phyloP scores from a whole-genome alignment of 768 basidiomycete genomes.

The Russula foetens region DNA sequence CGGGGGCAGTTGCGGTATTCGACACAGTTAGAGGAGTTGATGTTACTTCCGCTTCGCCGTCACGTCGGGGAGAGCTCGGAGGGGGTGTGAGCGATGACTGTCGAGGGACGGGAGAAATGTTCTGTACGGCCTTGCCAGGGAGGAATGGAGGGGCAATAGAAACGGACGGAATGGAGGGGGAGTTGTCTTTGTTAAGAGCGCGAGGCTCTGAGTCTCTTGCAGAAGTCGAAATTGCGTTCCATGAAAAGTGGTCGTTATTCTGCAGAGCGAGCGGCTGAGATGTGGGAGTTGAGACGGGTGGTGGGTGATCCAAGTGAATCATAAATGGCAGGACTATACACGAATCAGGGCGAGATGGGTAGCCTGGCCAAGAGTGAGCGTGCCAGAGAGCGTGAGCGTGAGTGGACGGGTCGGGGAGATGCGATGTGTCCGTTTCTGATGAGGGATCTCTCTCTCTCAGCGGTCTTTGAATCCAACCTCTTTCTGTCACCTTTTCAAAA shows the following conservation, averaged over 20 bases:
- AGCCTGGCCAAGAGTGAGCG: neutral
- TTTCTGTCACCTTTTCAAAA: neutral
- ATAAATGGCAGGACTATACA: constrained; percentile 19
- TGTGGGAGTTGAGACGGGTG: constrained; percentile 22
- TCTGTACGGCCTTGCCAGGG: constrained; percentile 2
- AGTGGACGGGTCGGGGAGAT: neutral
- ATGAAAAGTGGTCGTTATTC: constrained; percentile 17
- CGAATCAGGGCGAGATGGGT: neutral
- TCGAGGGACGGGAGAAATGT: constrained; percentile 9
- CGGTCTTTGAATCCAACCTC: neutral
- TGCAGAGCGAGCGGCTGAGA: constrained; percentile 16
- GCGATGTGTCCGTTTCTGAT: neutral
- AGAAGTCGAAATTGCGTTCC: constrained; percentile 3
- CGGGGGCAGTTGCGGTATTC: neutral
- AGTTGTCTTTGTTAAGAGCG: constrained; percentile 10
- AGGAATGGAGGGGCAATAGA: constrained; percentile 4
- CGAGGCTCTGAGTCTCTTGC: constrained; percentile 14
- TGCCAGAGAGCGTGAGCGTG: neutral
- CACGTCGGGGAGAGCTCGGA: constrained; percentile 15
- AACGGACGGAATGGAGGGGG: constrained; percentile 5
- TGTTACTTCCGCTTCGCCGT: neutral
- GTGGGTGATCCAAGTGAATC: constrained; percentile 30
- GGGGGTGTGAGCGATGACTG: constrained; percentile 13
- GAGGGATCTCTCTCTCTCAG: neutral
- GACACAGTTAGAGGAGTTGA: neutral